Percentiles rank a stretch among this genome's conserved stretches.
phyloP scores from a whole-genome alignment of 169 alveolate species.

The Plasmodium vinckei region DNA sequence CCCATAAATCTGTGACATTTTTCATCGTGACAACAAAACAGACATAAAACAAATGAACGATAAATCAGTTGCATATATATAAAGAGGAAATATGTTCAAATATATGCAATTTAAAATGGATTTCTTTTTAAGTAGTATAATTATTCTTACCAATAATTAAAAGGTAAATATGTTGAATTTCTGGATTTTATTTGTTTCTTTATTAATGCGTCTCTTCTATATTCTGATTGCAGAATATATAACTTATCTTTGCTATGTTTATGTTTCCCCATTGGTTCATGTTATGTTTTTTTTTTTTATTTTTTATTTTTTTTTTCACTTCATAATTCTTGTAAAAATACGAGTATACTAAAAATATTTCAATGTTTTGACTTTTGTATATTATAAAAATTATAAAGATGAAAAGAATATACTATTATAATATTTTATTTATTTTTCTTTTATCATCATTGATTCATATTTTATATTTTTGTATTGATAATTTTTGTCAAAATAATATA shows the following conservation, averaged over 20 bases:
- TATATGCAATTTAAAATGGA: slow-evolving; percentile 1
- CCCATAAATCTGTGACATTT: no score
- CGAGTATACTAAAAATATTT: background rate
- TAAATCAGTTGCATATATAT: background rate
- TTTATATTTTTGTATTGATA: background rate
- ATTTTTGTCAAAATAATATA: no score
- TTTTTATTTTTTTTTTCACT: background rate
- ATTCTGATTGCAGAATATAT: slow-evolving; percentile 91
- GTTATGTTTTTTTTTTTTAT: background rate
- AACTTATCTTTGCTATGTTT: slow-evolving; percentile 94
- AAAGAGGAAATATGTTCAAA: background rate
- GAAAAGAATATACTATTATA: background rate
- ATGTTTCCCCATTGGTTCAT: slow-evolving; percentile 90
- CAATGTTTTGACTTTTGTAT: slow-evolving; percentile 1
- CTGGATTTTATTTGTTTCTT: slow-evolving; percentile 77
- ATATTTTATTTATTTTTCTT: background rate
- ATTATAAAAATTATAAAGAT: background rate
- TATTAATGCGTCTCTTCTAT: slow-evolving; percentile 86
- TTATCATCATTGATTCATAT: background rate
- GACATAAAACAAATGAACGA: no score
- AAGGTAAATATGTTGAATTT: slow-evolving; percentile 39
- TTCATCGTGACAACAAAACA: no score
- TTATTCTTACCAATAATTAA: slow-evolving; percentile 57
- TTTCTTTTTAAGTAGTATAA: background rate
- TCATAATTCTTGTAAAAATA: background rate